phyloP scores from a whole-genome alignment of 1,139 yeast species.

The Yamadazyma conglobata region DNA sequence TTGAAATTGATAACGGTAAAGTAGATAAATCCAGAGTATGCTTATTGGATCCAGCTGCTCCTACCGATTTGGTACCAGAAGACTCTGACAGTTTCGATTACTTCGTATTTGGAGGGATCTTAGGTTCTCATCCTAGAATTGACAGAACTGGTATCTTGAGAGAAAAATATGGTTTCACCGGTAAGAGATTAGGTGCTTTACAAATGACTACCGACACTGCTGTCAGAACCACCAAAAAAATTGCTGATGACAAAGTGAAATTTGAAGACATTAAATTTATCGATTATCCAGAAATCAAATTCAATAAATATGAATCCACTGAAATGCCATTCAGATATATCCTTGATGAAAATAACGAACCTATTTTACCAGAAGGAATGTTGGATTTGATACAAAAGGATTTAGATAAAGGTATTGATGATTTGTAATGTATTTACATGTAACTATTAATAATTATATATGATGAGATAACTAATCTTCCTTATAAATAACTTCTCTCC shows the following conservation, averaged over 20 bases:
- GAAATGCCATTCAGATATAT: conserved; percentile 98
- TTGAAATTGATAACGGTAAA: conserved; percentile 41
- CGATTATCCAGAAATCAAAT: conserved; percentile 91
- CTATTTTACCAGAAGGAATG: conserved; percentile 92
- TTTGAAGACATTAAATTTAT: conserved; percentile 77
- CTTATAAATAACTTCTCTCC: conserved; percentile 24
- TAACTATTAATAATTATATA: no score
- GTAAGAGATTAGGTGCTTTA: conserved; percentile 78
- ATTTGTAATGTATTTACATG: conserved; percentile 30
- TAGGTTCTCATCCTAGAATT: conserved; percentile 95
- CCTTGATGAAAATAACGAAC: conserved; percentile 56
- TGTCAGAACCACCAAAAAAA: conserved; percentile 80
- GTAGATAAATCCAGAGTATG: conserved; percentile 60
- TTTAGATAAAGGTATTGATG: conserved; percentile 73
- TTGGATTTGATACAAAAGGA: conserved; percentile 79
- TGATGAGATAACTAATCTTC: no score
- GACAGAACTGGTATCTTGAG: conserved; percentile 91
- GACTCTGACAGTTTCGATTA: conserved; percentile 70
- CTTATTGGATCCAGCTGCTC: conserved; percentile 85
- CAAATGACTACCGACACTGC: conserved; percentile 99
- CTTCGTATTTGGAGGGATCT: conserved; percentile 92
- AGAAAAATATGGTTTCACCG: conserved; percentile 72
- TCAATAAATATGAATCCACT: conserved; percentile 83
- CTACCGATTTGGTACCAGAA: conserved; percentile 63
- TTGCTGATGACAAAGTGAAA: conserved; percentile 51